phyloP scores from a whole-genome alignment of 805 yeast genomes.

The Novakomyces olei region DNA sequence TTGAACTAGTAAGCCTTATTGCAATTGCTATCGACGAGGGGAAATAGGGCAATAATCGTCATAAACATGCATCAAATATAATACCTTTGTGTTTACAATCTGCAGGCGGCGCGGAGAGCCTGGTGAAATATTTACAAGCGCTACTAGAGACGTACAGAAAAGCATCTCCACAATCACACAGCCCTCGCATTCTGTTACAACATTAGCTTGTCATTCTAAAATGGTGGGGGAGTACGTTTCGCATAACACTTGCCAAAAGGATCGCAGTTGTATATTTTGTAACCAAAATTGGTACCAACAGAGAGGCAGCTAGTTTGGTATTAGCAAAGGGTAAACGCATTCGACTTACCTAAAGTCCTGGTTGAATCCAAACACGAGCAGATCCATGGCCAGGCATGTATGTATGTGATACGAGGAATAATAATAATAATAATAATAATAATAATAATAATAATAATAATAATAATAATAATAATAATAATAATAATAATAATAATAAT shows the following conservation, averaged over 20 bases:
- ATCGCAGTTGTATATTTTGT: conserved; percentile 65
- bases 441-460: no score
- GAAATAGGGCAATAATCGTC: conserved; percentile 6
- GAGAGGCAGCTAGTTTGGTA: conserved; percentile 32
- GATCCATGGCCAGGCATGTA: no score
- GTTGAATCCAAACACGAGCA: no score
- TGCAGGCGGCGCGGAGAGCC: conserved; percentile 55
- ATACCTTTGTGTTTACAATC: conserved; percentile 56
- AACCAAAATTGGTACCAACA: conserved; percentile 41
- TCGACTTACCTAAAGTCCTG: conserved; percentile 41
- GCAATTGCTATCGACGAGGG: no score
- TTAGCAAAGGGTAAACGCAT: neutral
- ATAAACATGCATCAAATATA: no score
- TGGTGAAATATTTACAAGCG: conserved; percentile 49
- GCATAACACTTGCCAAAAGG: conserved; percentile 59
- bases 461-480: no score
- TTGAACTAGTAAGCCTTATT: no score
- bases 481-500: no score
- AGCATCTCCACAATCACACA: conserved; percentile 59
- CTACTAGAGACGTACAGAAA: conserved; percentile 68
- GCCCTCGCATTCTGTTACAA: conserved; percentile 16
- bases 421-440: no score
- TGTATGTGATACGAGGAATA: no score
- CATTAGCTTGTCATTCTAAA: neutral
- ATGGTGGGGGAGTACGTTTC: conserved; percentile 15